These are phyloP conservation scores for Petunia secreta DNA, from an alignment of 257 asterid genomes.

Conservation along the genomic window DNA sequence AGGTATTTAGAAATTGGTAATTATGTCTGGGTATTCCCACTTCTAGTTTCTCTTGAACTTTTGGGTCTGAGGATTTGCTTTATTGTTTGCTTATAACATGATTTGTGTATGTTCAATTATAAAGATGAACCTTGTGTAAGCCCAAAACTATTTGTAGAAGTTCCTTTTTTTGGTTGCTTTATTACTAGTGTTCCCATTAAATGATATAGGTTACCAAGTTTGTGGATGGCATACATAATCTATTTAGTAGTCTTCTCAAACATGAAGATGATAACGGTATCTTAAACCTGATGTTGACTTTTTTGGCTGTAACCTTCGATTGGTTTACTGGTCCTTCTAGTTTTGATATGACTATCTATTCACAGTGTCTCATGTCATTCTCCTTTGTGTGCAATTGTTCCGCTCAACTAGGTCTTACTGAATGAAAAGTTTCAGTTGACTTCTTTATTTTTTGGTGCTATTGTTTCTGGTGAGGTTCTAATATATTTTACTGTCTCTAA, in stretches of 20 bases:
- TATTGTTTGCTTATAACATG: not conserved
- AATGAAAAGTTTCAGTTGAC: not conserved
- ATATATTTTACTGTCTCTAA: not conserved
- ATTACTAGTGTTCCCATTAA: not conserved
- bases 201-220: not conserved
- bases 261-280: not conserved
- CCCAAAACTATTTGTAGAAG: not conserved
- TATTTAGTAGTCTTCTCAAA: not conserved
- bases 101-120: slow-evolving; percentile 5
- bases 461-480: slow-evolving; percentile 19
- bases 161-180: not conserved
- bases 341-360: slow-evolving; percentile 7
- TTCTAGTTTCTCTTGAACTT: not conserved
- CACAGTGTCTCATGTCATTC: not conserved
- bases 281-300: not conserved
- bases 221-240: not conserved
- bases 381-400: not conserved
- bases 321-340: not conserved
- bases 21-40: not conserved
- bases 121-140: not conserved
- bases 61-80: slow-evolving; percentile 7
- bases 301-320: not conserved
- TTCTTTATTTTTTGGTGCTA: not conserved
- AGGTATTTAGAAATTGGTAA: not conserved
- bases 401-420: not conserved